phyloP scores from a whole-genome alignment of 768 basidiomycete genomes.

The Boletus patriciae region DNA sequence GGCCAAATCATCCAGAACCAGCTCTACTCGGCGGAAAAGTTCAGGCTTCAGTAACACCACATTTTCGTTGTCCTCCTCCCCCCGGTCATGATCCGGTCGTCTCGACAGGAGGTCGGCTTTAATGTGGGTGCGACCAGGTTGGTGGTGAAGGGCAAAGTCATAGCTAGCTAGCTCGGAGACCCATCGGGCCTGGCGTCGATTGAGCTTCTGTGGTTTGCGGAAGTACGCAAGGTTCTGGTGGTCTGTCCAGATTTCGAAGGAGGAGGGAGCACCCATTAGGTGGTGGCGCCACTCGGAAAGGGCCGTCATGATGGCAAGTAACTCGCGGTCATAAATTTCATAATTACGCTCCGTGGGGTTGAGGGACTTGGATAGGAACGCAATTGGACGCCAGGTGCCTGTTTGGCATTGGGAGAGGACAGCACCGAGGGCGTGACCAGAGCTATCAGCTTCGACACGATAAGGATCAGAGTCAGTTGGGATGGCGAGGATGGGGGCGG shows the following conservation, averaged over 20 bases:
- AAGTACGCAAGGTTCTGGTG: conserved; percentile 47
- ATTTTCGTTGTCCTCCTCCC: conserved; percentile 22
- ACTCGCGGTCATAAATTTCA: conserved; percentile 28
- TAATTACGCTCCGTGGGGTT: conserved; percentile 44
- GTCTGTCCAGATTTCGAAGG: conserved; percentile 16
- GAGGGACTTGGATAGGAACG: conserved; percentile 38
- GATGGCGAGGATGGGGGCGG: not conserved
- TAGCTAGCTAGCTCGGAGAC: conserved; percentile 35
- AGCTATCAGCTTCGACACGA: not conserved
- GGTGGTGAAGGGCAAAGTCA: conserved; percentile 30
- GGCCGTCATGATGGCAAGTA: conserved; percentile 45
- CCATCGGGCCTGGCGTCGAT: conserved; percentile 46
- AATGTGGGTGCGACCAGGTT: conserved; percentile 27
- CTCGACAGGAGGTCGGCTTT: conserved; percentile 31
- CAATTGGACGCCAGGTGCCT: conserved; percentile 36
- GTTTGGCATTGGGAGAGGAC: not conserved
- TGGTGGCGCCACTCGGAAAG: conserved; percentile 34
- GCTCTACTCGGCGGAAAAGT: not conserved
- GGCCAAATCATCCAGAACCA: not conserved
- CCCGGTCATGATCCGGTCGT: conserved; percentile 20
- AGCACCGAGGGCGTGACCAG: not conserved
- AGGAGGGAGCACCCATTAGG: not conserved
- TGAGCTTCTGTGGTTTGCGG: conserved; percentile 37
- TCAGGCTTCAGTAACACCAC: conserved; percentile 15
- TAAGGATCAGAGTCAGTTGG: not conserved